phyloP scores from a whole-genome alignment of 2,329 filamentous ascomycete species.

The Plenodomus tracheiphilus region DNA sequence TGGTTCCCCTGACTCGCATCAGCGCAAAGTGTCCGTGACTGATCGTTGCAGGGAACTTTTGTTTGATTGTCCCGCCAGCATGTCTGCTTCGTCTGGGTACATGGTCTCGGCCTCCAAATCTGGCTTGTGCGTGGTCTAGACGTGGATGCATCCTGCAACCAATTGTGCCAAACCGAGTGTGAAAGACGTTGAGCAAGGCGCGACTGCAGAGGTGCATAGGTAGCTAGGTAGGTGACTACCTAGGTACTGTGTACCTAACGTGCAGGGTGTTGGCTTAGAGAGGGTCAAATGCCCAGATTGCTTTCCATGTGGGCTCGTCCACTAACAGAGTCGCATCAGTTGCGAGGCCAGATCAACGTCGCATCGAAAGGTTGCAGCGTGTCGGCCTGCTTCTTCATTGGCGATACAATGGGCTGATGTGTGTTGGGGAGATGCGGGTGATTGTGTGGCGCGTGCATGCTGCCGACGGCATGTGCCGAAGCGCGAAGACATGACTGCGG shows the following conservation, averaged over 20 bases:
- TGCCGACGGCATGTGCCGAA: neutral
- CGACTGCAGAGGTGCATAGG: too few relatives aligned
- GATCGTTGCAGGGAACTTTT: neutral
- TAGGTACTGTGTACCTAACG: too few relatives aligned
- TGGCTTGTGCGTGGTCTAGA: too few relatives aligned
- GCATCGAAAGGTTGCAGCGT: neutral
- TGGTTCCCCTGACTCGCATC: neutral
- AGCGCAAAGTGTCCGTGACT: neutral
- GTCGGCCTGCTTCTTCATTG: neutral
- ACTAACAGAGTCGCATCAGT: neutral
- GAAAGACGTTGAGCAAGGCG: too few relatives aligned
- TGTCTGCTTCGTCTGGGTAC: neutral
- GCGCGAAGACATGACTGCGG: too few relatives aligned
- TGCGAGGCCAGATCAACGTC: neutral
- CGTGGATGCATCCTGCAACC: too few relatives aligned
- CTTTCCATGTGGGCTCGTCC: neutral
- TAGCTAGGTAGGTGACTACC: too few relatives aligned
- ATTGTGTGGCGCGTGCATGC: neutral
- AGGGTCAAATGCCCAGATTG: too few relatives aligned
- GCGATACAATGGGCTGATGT: neutral
- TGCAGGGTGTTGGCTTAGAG: too few relatives aligned
- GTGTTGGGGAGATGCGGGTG: too few relatives aligned
- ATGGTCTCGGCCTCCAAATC: neutral
- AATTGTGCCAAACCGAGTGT: too few relatives aligned
- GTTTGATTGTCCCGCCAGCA: neutral